Evolutionary conservation across 2,329 filamentous ascomycete species (phyloP).

Genomic region (Gaeumannomyces sp.): DNA sequence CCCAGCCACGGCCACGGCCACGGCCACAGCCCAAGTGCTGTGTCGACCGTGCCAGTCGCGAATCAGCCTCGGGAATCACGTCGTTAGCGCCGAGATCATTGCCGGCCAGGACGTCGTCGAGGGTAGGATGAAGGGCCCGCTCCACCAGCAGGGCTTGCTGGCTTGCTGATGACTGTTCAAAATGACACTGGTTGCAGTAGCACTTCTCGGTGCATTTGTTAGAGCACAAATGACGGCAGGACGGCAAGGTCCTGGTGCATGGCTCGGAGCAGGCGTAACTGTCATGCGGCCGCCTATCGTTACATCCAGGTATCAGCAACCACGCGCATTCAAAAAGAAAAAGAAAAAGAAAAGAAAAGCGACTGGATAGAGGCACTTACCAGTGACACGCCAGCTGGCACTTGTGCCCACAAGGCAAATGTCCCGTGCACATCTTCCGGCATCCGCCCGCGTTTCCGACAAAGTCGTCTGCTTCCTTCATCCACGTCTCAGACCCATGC

Average conservation of each 20-base stretch:
- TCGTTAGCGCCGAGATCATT: background rate
- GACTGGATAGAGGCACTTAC: conserved; percentile 24
- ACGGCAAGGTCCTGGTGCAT: conserved; percentile 1
- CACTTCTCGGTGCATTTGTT: conserved; percentile 10
- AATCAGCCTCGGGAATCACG: background rate
- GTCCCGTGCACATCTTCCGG: conserved; percentile 33
- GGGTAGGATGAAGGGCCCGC: background rate
- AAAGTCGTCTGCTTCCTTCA: conserved; percentile 48
- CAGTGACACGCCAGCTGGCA: conserved; percentile 48
- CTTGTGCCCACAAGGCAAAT: conserved; percentile 43
- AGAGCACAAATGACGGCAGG: conserved; percentile 6
- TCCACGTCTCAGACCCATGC: conserved; percentile 46
- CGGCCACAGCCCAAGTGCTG: background rate
- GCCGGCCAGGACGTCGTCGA: background rate
- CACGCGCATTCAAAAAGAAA: background rate
- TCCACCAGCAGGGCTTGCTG: background rate
- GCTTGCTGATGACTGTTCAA: background rate
- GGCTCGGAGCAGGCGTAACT: conserved; percentile 1
- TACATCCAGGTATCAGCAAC: too few species aligned
- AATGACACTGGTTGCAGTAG: conserved; percentile 1
- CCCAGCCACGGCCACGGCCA: background rate
- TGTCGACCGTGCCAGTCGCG: background rate
- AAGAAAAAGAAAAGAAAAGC: too few species aligned
- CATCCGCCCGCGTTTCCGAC: conserved; percentile 46
- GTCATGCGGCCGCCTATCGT: background rate